Evolutionary conservation across 2,329 filamentous ascomycete genomes (phyloP).

Genomic region (Calonectria crousiana): DNA sequence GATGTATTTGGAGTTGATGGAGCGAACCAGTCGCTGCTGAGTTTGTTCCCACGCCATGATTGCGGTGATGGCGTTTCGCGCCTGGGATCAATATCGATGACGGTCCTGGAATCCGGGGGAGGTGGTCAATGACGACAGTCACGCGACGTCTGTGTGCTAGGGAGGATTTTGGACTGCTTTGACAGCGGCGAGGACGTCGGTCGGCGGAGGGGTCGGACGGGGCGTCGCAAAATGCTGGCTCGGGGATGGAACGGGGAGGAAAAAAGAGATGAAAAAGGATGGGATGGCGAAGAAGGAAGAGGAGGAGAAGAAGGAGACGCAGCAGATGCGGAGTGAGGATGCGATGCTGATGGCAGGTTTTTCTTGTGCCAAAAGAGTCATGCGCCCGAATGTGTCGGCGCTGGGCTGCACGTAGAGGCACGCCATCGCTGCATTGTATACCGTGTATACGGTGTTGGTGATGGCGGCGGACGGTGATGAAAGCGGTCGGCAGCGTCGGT

Average conservation of each 20-base stretch:
- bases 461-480: background rate
- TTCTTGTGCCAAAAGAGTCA: conserved; percentile 9
- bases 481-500: background rate
- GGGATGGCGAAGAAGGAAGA: background rate
- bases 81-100: background rate
- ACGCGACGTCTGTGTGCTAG: background rate
- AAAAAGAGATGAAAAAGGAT: background rate
- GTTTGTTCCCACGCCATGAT: conserved; percentile 70
- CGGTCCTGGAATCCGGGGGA: background rate
- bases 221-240: background rate
- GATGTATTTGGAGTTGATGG: conserved; percentile 75
- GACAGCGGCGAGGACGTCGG: background rate
- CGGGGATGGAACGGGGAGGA: background rate
- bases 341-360: conserved; percentile 8
- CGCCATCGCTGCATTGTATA: conserved; percentile 18
- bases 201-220: background rate
- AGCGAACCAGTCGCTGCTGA: conserved; percentile 71
- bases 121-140: conserved; percentile 27
- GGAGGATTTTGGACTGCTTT: background rate
- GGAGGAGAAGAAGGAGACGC: background rate
- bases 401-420: background rate
- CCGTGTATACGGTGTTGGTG: conserved; percentile 24
- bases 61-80: conserved; percentile 53
- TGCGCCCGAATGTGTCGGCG: conserved; percentile 17
- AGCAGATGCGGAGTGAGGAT: background rate